Percentiles rank a stretch among this genome's conserved stretches.
phyloP scores from a whole-genome alignment of 2,329 filamentous ascomycete species.

The Arthrocladium fulminans region DNA sequence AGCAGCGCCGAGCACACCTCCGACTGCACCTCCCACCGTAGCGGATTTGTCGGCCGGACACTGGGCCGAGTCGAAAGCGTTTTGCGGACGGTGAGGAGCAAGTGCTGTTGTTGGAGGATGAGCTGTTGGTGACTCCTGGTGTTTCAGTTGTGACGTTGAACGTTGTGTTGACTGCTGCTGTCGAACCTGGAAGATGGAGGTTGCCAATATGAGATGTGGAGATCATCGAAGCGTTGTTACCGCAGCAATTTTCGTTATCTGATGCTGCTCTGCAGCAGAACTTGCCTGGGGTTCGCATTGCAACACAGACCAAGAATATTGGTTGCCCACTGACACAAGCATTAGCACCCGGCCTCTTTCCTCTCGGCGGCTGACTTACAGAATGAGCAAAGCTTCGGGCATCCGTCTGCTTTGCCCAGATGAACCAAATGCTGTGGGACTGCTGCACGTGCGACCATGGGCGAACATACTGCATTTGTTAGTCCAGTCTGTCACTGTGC shows the following conservation, averaged over 20 bases:
- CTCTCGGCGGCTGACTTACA: slow-evolving; percentile 4
- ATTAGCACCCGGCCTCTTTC: background rate
- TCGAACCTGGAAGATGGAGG: slow-evolving; percentile 10
- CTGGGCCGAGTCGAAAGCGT: background rate
- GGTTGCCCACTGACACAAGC: background rate
- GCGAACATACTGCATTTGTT: slow-evolving; percentile 39
- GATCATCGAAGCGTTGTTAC: slow-evolving; percentile 4
- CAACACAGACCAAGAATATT: slow-evolving; percentile 10
- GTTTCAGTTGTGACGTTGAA: slow-evolving; percentile 6
- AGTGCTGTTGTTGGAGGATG: background rate
- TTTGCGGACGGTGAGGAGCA: background rate
- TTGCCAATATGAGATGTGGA: slow-evolving; percentile 10
- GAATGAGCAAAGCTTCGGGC: slow-evolving; percentile 11
- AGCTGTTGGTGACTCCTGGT: background rate
- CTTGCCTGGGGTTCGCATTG: slow-evolving; percentile 11
- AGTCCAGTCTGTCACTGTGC: slow-evolving; percentile 36
- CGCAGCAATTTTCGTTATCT: slow-evolving; percentile 12
- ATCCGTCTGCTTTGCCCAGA: slow-evolving; percentile 24
- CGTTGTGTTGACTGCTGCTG: slow-evolving; percentile 11
- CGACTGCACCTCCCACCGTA: slow-evolving; percentile 6
- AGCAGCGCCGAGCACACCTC: slow-evolving; percentile 10
- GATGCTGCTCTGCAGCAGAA: slow-evolving; percentile 12
- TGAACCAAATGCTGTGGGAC: slow-evolving; percentile 30
- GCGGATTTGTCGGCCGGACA: slow-evolving; percentile 5
- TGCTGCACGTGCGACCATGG: slow-evolving; percentile 36